Evolutionary conservation across 2,329 filamentous ascomycete species (phyloP).

Genomic region (Zasmidium citrigriseum): DNA sequence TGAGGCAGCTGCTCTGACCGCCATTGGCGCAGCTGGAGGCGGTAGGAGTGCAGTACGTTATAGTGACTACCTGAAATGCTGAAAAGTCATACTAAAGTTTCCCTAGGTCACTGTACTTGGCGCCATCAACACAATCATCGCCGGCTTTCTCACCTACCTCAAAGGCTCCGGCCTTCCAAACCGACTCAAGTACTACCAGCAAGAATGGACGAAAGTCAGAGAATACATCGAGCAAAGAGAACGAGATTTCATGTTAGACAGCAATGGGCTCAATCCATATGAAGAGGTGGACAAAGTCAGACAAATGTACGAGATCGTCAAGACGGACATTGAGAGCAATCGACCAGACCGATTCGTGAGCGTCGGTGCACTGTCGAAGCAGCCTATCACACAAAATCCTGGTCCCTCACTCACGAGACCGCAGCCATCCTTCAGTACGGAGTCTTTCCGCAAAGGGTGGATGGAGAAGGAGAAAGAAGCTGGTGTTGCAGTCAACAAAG

Average conservation of each 20-base stretch:
- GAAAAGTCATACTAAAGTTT: not conserved
- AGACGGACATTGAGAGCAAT: constrained; percentile 21
- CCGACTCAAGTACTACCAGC: constrained; percentile 23
- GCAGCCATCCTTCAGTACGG: constrained; percentile 3
- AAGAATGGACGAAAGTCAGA: constrained; percentile 23
- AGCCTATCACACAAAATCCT: not conserved
- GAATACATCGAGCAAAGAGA: constrained; percentile 27
- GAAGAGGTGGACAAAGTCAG: constrained; percentile 20
- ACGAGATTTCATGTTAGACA: constrained; percentile 18
- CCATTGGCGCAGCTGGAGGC: constrained; percentile 19
- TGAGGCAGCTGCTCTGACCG: constrained; percentile 24
- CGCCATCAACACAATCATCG: constrained; percentile 26
- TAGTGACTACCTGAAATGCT: not conserved
- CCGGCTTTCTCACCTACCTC: constrained; percentile 25
- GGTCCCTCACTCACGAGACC: not conserved
- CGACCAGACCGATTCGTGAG: constrained; percentile 23
- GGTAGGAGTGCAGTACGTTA: constrained; percentile 17
- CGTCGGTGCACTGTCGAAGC: not conserved
- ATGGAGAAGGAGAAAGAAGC: constrained; percentile 15
- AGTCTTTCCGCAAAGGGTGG: constrained; percentile 4
- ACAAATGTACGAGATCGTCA: constrained; percentile 21
- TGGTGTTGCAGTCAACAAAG: constrained; percentile 13
- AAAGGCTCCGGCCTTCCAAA: constrained; percentile 23
- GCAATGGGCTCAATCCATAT: constrained; percentile 5
- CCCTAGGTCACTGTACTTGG: constrained; percentile 22